These are phyloP conservation scores for Fusarium sp. DNA, from an alignment of 2,329 filamentous ascomycete species.

Conservation along the genomic window DNA sequence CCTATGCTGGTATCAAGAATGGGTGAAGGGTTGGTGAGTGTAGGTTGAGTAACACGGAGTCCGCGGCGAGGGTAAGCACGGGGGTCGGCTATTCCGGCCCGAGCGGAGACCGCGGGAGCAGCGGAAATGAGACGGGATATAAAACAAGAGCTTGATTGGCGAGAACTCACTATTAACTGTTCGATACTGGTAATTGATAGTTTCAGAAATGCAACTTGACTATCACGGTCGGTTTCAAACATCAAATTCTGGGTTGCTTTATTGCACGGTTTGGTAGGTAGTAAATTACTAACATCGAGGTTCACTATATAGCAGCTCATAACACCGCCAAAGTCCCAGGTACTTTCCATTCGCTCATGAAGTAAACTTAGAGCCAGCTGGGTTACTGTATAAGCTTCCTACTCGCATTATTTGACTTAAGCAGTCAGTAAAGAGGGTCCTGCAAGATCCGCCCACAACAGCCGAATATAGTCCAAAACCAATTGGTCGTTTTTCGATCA, in stretches of 20 bases:
- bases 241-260: no score
- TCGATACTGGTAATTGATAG: no score
- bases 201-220: no score
- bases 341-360: no score
- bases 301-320: no score
- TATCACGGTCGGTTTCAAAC: no score
- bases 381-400: not conserved
- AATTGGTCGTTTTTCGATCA: accelerated
- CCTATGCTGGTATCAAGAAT: not conserved
- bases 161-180: no score
- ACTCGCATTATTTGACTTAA: constrained; percentile 9
- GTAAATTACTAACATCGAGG: no score
- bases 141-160: no score
- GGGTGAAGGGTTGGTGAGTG: not conserved
- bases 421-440: constrained; percentile 1
- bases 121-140: not conserved
- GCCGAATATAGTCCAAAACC: constrained; percentile 6
- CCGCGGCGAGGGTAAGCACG: not conserved
- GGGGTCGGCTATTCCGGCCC: constrained; percentile 29
- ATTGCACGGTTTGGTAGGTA: no score
- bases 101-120: constrained; percentile 25
- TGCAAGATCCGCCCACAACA: constrained; percentile 11
- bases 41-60: not conserved
- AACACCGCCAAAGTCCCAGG: no score
- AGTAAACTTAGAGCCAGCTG: no score